These are phyloP conservation scores for Peronospora destructor DNA, from an alignment of 352 stramenopile species.

Conservation along the genomic window DNA sequence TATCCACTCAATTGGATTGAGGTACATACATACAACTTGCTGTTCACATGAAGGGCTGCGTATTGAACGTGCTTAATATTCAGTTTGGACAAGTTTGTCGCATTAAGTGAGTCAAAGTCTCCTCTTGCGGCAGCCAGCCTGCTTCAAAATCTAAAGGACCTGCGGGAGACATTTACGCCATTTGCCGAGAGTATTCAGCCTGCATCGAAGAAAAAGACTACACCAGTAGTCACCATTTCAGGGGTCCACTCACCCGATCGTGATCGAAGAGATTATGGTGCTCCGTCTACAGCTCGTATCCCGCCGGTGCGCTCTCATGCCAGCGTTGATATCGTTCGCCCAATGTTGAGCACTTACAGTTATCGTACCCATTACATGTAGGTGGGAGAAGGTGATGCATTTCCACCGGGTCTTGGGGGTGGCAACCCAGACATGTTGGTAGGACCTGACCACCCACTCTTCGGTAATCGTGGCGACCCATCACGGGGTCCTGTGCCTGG, in stretches of 20 bases:
- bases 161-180: conserved; percentile 45
- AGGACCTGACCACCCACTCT: conserved; percentile 66
- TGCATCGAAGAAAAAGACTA: conserved; percentile 28
- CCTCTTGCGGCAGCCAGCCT: conserved; percentile 33
- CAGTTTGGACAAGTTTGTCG: conserved; percentile 39
- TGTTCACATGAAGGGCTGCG: background rate
- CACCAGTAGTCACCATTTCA: conserved; percentile 5
- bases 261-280: conserved; percentile 10
- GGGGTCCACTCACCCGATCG: conserved; percentile 10
- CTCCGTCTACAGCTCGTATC: conserved; percentile 28
- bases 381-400: conserved; percentile 59
- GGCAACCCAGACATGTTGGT: conserved; percentile 68
- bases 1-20: conserved; percentile 70
- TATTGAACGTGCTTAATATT: background rate
- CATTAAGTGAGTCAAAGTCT: conserved; percentile 12
- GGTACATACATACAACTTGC: conserved; percentile 18
- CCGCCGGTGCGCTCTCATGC: conserved; percentile 23
- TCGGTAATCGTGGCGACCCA: conserved; percentile 52
- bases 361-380: conserved; percentile 6
- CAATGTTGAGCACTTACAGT: background rate
- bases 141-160: conserved; percentile 39
- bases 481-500: conserved; percentile 55
- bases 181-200: conserved; percentile 56
- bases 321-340: background rate
- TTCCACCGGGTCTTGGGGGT: conserved; percentile 52